Percentiles rank a stretch among this genome's conserved stretches.
These are phyloP conservation scores for Mycotypha africana DNA, from an alignment of 371 early-diverging fungal genomes.

Conservation along the genomic window DNA sequence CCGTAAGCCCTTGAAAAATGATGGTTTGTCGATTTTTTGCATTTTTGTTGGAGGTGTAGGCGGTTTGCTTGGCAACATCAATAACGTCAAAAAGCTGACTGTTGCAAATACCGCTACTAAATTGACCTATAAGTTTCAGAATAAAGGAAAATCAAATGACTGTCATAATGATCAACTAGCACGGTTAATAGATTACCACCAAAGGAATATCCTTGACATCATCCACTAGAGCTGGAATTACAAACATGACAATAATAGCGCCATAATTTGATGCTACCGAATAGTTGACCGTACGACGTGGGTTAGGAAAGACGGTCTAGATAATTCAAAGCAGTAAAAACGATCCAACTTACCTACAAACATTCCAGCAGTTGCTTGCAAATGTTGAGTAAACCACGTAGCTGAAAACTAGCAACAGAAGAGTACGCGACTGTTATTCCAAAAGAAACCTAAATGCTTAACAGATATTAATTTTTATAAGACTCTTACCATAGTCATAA, in stretches of 20 bases:
- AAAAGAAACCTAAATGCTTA: not conserved
- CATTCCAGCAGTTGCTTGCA: conserved; percentile 59
- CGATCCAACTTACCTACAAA: conserved; percentile 33
- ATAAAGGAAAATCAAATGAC: no score
- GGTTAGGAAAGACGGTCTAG: no score
- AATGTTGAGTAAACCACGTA: conserved; percentile 62
- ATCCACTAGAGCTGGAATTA: conserved; percentile 48
- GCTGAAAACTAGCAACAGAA: conserved; percentile 54
- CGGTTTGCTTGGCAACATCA: conserved; percentile 40
- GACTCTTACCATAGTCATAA: conserved; percentile 41
- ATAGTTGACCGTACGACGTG: no score
- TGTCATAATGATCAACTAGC: no score
- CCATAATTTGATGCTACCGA: conserved; percentile 41
- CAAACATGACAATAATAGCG: conserved; percentile 48
- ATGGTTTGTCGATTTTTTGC: conserved; percentile 7
- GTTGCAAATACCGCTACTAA: no score
- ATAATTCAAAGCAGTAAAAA: no score
- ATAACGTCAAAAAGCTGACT: no score
- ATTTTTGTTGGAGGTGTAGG: conserved; percentile 39
- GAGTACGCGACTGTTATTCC: no score
- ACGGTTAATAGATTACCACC: no score
- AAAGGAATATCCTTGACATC: conserved; percentile 25
- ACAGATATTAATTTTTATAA: not conserved
- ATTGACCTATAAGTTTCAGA: no score
- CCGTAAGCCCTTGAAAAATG: conserved; percentile 35